phyloP scores from a whole-genome alignment of 345 rosid genomes.

The Ricinus communis region DNA sequence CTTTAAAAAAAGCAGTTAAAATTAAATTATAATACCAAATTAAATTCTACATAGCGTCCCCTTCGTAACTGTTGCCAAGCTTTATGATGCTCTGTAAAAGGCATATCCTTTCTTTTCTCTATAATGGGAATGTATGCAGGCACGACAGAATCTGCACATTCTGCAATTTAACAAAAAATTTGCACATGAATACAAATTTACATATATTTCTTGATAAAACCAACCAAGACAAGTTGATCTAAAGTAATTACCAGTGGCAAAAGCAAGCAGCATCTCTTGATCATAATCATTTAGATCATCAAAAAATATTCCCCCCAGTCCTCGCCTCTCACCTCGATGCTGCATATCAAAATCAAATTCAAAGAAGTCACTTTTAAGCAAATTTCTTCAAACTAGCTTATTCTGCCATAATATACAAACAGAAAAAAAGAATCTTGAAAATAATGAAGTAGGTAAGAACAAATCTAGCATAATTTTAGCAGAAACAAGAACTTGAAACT shows the following conservation, averaged over 20 bases:
- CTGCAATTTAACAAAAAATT: conserved; percentile 39
- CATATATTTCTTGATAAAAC: background rate
- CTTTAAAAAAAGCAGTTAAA: background rate
- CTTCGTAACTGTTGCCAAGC: conserved; percentile 97
- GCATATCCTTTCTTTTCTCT: conserved; percentile 73
- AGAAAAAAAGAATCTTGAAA: background rate
- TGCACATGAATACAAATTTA: background rate
- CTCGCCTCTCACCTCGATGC: conserved; percentile 94
- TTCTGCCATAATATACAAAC: background rate
- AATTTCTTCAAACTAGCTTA: background rate
- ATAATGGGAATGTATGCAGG: conserved; percentile 91
- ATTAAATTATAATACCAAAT: conserved; percentile 58
- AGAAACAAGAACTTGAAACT: background rate
- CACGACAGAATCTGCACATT: conserved; percentile 87
- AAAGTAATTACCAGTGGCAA: conserved; percentile 72
- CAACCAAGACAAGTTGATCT: background rate
- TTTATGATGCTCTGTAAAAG: conserved; percentile 75
- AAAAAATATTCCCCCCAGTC: conserved; percentile 97
- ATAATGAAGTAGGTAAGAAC: background rate
- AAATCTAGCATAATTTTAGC: background rate
- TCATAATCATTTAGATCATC: conserved; percentile 90
- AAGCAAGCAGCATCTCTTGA: conserved; percentile 92
- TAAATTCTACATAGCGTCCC: conserved; percentile 96
- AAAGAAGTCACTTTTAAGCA: background rate
- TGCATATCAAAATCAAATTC: conserved; percentile 34